Conservation (phyloP, 1,284 basidiomycete genomes). For the Ustilago xerochloae region DNA sequence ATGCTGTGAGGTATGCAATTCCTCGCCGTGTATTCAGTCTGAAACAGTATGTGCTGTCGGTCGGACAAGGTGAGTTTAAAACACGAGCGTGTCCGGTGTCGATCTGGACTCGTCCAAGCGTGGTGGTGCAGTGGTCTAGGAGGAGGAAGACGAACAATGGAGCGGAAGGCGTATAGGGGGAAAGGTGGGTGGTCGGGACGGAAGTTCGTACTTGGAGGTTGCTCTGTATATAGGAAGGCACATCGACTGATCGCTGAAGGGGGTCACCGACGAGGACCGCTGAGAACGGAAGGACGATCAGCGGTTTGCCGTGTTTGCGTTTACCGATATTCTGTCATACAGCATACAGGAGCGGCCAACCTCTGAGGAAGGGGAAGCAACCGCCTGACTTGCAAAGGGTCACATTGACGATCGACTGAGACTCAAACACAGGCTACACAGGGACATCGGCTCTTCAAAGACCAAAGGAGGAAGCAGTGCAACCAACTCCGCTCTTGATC, state of each 20-base stretch:
- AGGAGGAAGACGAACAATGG: background rate
- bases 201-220: background rate
- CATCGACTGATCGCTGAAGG: background rate
- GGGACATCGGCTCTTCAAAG: slow-evolving; percentile 1
- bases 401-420: slow-evolving; percentile 7
- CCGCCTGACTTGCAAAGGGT: background rate
- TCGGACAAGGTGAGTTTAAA: background rate
- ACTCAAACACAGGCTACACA: background rate
- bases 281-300: background rate
- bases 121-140: background rate
- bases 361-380: background rate
- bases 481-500: slow-evolving; percentile 1
- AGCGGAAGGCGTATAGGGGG: background rate
- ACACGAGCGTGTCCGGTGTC: background rate
- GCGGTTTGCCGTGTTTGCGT: slow-evolving; percentile 1
- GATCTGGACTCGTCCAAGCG: background rate
- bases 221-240: background rate
- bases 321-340: slow-evolving; percentile 3
- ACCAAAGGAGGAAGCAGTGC: background rate
- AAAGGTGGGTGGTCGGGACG: background rate
- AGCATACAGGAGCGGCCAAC: background rate
- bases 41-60: background rate
- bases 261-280: background rate
- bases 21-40: background rate
- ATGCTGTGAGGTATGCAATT: background rate